These are phyloP conservation scores for Neurospora crassa DNA, from an alignment of 2,329 filamentous ascomycete genomes.

Conservation along the genomic window DNA sequence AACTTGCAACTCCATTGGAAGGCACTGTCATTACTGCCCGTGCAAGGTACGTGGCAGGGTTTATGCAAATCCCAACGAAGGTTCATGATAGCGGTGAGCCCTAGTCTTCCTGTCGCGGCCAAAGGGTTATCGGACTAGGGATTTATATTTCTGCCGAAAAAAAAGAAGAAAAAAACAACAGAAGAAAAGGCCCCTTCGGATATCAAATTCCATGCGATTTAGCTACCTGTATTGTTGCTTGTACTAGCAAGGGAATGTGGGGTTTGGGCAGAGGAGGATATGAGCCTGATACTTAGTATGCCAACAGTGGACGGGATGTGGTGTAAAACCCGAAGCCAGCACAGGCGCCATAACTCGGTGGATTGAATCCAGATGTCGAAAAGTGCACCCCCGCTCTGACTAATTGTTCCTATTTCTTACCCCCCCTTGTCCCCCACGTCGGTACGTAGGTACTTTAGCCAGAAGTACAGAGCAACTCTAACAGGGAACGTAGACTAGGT, in stretches of 20 bases:
- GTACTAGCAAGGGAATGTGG: neutral
- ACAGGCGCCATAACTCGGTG: neutral
- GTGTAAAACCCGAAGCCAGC: neutral
- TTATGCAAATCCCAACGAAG: neutral
- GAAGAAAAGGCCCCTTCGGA: neutral
- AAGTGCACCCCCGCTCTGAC: neutral
- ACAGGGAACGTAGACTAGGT: neutral
- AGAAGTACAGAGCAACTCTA: neutral
- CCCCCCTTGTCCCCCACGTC: neutral
- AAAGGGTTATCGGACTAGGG: neutral
- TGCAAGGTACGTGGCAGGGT: neutral
- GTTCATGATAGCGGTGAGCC: neutral
- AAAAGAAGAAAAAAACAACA: neutral
- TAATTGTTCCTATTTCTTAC: neutral
- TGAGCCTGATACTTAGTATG: neutral
- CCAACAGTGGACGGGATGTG: neutral
- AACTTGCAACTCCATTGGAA: neutral
- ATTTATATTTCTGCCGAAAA: neutral
- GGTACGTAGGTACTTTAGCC: neutral
- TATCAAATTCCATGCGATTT: neutral
- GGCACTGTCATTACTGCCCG: neutral
- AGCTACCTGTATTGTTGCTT: neutral
- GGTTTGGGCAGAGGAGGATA: neutral
- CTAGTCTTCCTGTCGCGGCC: neutral
- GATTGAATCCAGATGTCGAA: neutral